Base-by-base conservation (phyloP, 768 basidiomycete genomes). In the Leccinum subgranulosum region DNA sequence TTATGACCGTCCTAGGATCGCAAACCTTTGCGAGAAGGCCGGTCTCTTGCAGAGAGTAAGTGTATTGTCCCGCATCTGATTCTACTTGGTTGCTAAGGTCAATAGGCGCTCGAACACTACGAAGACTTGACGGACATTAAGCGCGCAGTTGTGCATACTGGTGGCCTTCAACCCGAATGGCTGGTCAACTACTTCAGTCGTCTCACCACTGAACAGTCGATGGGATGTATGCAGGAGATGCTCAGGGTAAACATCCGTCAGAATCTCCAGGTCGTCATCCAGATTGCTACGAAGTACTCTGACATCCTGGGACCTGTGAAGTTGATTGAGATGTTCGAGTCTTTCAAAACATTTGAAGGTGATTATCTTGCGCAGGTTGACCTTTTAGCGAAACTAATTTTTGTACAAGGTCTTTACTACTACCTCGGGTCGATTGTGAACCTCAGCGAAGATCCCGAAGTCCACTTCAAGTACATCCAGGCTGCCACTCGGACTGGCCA, bases 401-500 rank as follows among this genome's bases (percentile, higher is more conserved):
- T 43, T 17, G 15, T 48, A 3, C 19, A 19, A 90, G 88, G 92
- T 72, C 84, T 99, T 25, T 99, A 98, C 79, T 98, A 98, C 76
- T 98, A 98, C 73, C 88, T 99, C 47, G 97, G 97, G 27, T 96
- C 96, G 10, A 83, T 99, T 63, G 97, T 99, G 71, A 99, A 98
- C 75, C 82, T 99, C 62, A 93, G 90, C 71, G 85, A 93, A 71
- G 97, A 99, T 73, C 83, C 92, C 5, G 97, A 99, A 72, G 96
- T 99, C 3, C 91, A 98, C 79, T 99, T 97, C 86, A 98, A 99
- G 80, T 98, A 98, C 76, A 98, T 99, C 69, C 96, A 98, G 69
- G 97, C 97, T 27, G 97, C 97, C 6, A 96, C 94, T 2, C 87
- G 96, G 27, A 99, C 97, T 28, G 95, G 96, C 43, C 97, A 98